Base-by-base conservation (phyloP, 495 filamentous ascomycete species). In the Oidiodendron maius region DNA sequence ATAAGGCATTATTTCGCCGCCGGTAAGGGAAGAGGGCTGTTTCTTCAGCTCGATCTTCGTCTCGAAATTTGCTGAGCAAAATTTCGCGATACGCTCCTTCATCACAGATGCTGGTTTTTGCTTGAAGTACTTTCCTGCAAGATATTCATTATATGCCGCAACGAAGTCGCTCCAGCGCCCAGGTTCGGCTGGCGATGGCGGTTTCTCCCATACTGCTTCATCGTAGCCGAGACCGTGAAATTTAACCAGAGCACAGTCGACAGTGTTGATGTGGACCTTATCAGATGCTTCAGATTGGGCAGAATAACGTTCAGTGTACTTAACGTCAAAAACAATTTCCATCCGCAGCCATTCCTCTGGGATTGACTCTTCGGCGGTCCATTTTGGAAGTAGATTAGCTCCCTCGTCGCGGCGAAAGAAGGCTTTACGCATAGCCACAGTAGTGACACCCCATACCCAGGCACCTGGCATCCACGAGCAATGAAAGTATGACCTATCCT, bases 151-250 rank as follows among this genome's bases (percentile, higher is more conserved):
- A 51, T 95, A 97, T 0, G 94, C 94, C 6, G 67, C 67, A 43
- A 78, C 71, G 58, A 93, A 99, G 34, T 91, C 87, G n/a, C 71
- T 71, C 83, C 87, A 97, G 22, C 83, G 70, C 12, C 82, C 80
- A 10, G 66, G 66, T 18, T 77, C 77, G 17, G 71, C 71, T n/a
- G 71, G 62, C 13, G 46, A 20, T 2, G 94, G 94, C 0, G 89
- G 87, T 2, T 76, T 71, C 50, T 95, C 91, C 91, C 91, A 96
- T 1, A 93, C 87, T 0, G 80, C 71, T 40, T 97, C 88, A 50
- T 96, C 91, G 61, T 96, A 97, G 4, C 82, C 74, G n/a, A 97
- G 72, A n/a, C 94, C 94, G 63, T 91, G 87, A 62, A 87, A 97
- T 53, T 99, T 99, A 58, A 95, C 82, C 22, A 81, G 77, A 9